Base-by-base conservation (phyloP, 129 eudicot genomes). In the Chrysanthemum makinoi region DNA sequence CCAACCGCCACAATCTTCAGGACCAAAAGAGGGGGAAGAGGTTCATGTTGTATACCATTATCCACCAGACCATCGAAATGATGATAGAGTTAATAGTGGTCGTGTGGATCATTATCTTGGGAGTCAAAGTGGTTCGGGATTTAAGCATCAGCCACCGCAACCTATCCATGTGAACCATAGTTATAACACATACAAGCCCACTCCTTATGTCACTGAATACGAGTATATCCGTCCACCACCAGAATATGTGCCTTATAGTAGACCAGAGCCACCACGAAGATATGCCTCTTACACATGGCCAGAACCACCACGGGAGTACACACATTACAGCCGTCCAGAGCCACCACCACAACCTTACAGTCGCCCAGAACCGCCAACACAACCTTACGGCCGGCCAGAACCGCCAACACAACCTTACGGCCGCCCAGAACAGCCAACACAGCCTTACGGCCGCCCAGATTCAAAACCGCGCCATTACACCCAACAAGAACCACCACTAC, bases 191-290 rank as follows among this genome's bases (percentile, higher is more conserved):
- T 81, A 87, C 72, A 80, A 63, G 72, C 88, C 97, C 59, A 80
- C 90, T 4, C 82, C 90, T n/a, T 80, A 81, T 50, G 82, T 85
- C 51, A 89, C 96, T 19, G 88, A 77, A 80, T 87, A 87, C 26
- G 88, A 88, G 67, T 80, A 87, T 43, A 51, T 75, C 70, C 84
- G 80, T 6, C 80, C 85, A 71, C 81, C 88, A 64, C 77, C 82
- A 51, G 74, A 61, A 44, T 75, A 72, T 60, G 19, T 66, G 8
- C 50, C 79, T 56, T 77, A 75, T 30, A 83, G 60, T 33, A 43
- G 56, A 28, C 73, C 74, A 24, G 79, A 66, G 24, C 74, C 74
- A 35, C 62, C 73, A 52, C 56, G 55, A 13, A 35, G 65, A n/a
- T 43, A 64, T 15, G 44, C 53, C 52, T 64, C 63, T 35, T 72